phyloP scores from a whole-genome alignment of 257 asterid species.

The Solanum paucissectum region DNA sequence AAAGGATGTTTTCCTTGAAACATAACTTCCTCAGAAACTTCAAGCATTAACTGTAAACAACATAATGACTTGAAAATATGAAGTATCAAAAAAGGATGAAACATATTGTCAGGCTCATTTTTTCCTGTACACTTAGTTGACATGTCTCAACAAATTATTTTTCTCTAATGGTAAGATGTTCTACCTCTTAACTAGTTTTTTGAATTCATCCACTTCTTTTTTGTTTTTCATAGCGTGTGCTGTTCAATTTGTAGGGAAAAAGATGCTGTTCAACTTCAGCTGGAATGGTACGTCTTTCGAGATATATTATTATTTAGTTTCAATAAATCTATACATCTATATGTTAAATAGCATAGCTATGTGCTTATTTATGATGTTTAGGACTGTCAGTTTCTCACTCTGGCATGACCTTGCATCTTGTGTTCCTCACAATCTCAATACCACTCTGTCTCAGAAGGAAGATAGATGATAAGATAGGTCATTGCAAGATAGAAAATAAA shows the following conservation, averaged over 20 bases:
- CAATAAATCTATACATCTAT: not conserved
- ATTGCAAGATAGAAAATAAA: not conserved
- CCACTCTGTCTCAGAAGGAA: not conserved
- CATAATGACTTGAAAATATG: not conserved
- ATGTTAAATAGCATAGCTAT: not conserved
- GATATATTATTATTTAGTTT: not conserved
- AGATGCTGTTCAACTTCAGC: slow-evolving; percentile 88
- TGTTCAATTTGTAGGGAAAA: slow-evolving; percentile 41
- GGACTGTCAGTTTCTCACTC: not conserved
- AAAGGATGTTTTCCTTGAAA: not conserved
- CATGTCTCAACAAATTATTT: not conserved
- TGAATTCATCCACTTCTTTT: slow-evolving; percentile 1
- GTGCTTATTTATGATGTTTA: not conserved
- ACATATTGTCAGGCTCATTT: not conserved
- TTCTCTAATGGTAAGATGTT: not conserved
- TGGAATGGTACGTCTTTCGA: slow-evolving; percentile 52
- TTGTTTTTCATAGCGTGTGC: not conserved
- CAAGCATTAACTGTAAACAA: not conserved
- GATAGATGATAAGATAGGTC: not conserved
- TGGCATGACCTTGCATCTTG: not conserved
- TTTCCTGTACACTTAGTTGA: not conserved
- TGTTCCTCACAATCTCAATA: not conserved
- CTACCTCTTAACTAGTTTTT: not conserved
- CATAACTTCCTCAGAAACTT: not conserved
- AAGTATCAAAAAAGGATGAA: not conserved